A percentile compares a stretch with the other conserved stretches of the same genome.
phyloP scores from a whole-genome alignment of 257 asterid species.

The Orobanche coerulescens region DNA sequence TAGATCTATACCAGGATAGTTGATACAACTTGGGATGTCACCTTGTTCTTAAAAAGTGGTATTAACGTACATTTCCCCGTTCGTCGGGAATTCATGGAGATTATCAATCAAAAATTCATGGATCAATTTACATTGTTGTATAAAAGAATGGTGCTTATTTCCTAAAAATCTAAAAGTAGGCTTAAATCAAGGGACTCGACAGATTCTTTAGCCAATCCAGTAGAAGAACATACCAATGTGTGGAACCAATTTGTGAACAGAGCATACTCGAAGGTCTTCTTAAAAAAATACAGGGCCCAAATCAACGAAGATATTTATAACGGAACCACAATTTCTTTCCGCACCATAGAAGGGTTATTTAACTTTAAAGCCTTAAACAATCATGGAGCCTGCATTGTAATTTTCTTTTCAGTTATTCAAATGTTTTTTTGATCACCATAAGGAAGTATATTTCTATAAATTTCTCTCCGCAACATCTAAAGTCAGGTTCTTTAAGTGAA shows the following conservation, averaged over 20 bases:
- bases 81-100: too few species aligned
- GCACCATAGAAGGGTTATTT: neutral
- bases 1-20: too few species aligned
- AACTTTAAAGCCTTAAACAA: neutral
- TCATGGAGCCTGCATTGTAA: neutral
- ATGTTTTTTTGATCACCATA: neutral
- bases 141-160: neutral
- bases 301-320: neutral
- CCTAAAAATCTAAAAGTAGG: neutral
- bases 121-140: conserved; percentile 1
- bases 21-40: too few species aligned
- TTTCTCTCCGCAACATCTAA: neutral
- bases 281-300: neutral
- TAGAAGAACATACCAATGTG: neutral
- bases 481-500: neutral
- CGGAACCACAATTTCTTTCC: neutral
- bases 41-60: too few species aligned
- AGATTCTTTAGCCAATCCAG: neutral
- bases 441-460: neutral
- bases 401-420: neutral
- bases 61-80: too few species aligned
- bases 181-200: neutral
- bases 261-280: neutral
- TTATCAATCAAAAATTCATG: neutral
- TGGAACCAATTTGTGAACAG: neutral